Conservation (phyloP, 257 asterid species). For the Buddleja alternifolia region DNA sequence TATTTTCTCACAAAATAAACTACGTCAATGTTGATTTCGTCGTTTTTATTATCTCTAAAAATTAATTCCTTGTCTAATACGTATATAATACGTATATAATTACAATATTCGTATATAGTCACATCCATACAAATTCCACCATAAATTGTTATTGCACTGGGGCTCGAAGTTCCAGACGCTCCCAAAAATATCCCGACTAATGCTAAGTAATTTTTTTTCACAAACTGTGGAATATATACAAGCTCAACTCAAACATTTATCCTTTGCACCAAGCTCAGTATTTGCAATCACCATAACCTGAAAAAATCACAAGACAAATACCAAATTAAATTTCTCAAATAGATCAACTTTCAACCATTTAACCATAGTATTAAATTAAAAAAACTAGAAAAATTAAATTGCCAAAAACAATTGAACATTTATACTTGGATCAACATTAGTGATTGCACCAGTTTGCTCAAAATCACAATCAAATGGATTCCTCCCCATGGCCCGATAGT, state of each 20-base stretch:
- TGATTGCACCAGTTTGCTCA: conserved; percentile 37
- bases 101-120: too few species aligned
- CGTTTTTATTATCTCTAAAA: too few species aligned
- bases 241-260: background rate
- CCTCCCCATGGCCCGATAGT: conserved; percentile 35
- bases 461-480: conserved; percentile 46
- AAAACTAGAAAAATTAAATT: background rate
- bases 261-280: conserved; percentile 11
- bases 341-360: background rate
- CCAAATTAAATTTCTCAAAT: background rate
- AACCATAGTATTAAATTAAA: background rate
- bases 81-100: too few species aligned
- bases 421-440: conserved; percentile 46
- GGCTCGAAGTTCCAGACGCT: too few species aligned
- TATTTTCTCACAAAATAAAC: too few species aligned
- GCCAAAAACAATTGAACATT: background rate
- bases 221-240: background rate
- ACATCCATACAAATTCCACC: too few species aligned
- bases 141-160: too few species aligned
- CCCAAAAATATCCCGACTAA: too few species aligned
- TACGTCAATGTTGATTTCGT: too few species aligned
- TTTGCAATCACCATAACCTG: conserved; percentile 53
- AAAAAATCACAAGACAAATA: background rate
- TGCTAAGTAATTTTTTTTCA: too few species aligned
- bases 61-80: too few species aligned